Percentiles rank a stretch among this genome's conserved stretches.
These are phyloP conservation scores for Plasmopara halstedii DNA, from an alignment of 352 stramenopile species.

Conservation along the genomic window DNA sequence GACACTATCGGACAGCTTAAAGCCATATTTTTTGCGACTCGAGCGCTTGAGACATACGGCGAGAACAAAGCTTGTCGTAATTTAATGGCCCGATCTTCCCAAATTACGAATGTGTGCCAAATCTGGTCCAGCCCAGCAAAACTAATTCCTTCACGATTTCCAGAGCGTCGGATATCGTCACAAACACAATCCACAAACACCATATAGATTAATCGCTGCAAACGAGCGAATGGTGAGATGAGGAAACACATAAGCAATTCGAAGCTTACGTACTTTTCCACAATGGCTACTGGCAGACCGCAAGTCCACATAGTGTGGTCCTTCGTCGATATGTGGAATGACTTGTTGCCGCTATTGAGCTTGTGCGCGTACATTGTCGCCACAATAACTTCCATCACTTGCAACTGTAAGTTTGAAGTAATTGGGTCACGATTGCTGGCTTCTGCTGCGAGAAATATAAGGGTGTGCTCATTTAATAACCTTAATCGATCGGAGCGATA, in stretches of 20 bases:
- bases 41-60: slow-evolving; percentile 11
- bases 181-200: slow-evolving; percentile 28
- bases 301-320: slow-evolving; percentile 20
- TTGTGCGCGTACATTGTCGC: slow-evolving; percentile 22
- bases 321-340: not conserved
- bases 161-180: slow-evolving; percentile 20
- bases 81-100: slow-evolving; percentile 12
- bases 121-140: slow-evolving; percentile 20
- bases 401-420: slow-evolving; percentile 9
- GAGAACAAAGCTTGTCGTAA: slow-evolving; percentile 16
- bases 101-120: slow-evolving; percentile 18
- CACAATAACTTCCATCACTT: slow-evolving; percentile 20
- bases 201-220: slow-evolving; percentile 20
- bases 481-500: slow-evolving; percentile 25
- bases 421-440: slow-evolving; percentile 4
- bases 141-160: slow-evolving; percentile 10
- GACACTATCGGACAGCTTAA: slow-evolving; percentile 14
- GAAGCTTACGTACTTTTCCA: slow-evolving; percentile 26
- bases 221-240: slow-evolving; percentile 11
- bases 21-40: slow-evolving; percentile 22
- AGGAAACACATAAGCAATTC: slow-evolving; percentile 30
- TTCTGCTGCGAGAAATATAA: slow-evolving; percentile 29
- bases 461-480: slow-evolving; percentile 19
- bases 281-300: slow-evolving; percentile 14
- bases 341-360: slow-evolving; percentile 2